Evolutionary conservation across 805 yeast species (phyloP).

Genomic region (Starmerella kuoi): DNA sequence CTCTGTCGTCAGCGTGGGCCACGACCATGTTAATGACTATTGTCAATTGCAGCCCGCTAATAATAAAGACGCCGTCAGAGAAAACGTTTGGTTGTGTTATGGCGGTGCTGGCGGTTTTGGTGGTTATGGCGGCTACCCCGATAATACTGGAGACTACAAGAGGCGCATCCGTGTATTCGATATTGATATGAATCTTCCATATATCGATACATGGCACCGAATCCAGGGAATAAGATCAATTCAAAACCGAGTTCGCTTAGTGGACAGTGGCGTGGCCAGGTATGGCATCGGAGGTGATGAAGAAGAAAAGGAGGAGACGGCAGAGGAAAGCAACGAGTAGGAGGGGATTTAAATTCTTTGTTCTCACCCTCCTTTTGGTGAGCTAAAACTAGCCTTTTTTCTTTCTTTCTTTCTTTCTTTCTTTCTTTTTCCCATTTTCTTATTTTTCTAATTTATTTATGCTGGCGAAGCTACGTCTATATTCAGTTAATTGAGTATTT

Average conservation of each 20-base stretch:
- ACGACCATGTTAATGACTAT: slow-evolving; percentile 90
- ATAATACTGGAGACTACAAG: slow-evolving; percentile 41
- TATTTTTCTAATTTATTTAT: too few species aligned
- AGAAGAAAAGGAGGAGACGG: not conserved
- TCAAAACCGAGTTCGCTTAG: slow-evolving; percentile 43
- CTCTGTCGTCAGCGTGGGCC: slow-evolving; percentile 69
- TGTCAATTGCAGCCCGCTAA: slow-evolving; percentile 43
- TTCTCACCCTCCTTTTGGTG: too few species aligned
- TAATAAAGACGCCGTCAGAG: slow-evolving; percentile 9
- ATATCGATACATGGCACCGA: slow-evolving; percentile 61
- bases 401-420: too few species aligned
- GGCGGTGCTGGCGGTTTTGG: slow-evolving; percentile 95
- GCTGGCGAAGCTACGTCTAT: too few species aligned
- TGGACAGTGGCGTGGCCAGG: slow-evolving; percentile 32
- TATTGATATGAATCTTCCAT: slow-evolving; percentile 39
- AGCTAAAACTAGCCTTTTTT: too few species aligned
- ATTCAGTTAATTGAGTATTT: too few species aligned
- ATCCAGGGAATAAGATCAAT: slow-evolving; percentile 40
- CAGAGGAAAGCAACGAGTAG: not conserved
- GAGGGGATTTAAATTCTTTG: not conserved
- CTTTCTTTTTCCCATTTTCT: too few species aligned
- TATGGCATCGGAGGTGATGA: not conserved
- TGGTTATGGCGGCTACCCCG: slow-evolving; percentile 76
- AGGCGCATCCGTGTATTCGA: slow-evolving; percentile 68
- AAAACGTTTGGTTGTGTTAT: slow-evolving; percentile 70